Percentiles rank a stretch among this genome's conserved stretches.
These are phyloP conservation scores for Entophlyctis helioformis DNA, from an alignment of 192 early-diverging fungal species.

Conservation along the genomic window DNA sequence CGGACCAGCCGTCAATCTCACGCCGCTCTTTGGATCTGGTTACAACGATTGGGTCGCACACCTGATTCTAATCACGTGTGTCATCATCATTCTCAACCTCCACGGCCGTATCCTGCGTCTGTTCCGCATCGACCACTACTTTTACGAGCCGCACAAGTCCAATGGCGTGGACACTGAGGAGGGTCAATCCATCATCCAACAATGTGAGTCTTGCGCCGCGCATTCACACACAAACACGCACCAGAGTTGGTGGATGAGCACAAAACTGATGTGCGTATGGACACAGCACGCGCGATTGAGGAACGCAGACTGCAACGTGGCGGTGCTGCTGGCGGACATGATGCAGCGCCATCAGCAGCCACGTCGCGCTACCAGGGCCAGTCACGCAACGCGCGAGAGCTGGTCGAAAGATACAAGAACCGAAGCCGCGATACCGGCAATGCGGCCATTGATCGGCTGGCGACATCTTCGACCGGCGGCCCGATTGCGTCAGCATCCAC, in stretches of 20 bases:
- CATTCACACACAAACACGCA: background rate
- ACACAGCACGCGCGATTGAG: constrained; percentile 8
- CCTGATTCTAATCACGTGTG: constrained; percentile 67
- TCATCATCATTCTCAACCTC: constrained; percentile 67
- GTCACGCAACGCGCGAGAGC: no score
- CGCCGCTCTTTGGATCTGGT: constrained; percentile 75
- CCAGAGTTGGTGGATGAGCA: background rate
- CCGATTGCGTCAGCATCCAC: no score
- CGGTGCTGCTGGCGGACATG: no score
- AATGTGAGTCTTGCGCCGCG: constrained; percentile 13
- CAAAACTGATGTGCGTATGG: background rate
- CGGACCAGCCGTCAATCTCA: constrained; percentile 61
- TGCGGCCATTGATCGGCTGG: no score
- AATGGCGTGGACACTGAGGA: constrained; percentile 18
- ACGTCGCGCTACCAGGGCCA: no score
- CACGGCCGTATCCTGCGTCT: constrained; percentile 68
- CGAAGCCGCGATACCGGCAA: no score
- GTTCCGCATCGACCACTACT: constrained; percentile 31
- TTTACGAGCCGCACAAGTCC: constrained; percentile 15
- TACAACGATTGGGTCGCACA: constrained; percentile 83
- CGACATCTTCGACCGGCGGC: no score
- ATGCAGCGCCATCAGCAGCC: no score
- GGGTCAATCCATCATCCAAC: constrained; percentile 34
- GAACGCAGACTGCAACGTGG: constrained; percentile 14
- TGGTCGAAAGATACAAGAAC: no score